Conservation (phyloP, 768 basidiomycete species). For the Dendrothele bispora region DNA sequence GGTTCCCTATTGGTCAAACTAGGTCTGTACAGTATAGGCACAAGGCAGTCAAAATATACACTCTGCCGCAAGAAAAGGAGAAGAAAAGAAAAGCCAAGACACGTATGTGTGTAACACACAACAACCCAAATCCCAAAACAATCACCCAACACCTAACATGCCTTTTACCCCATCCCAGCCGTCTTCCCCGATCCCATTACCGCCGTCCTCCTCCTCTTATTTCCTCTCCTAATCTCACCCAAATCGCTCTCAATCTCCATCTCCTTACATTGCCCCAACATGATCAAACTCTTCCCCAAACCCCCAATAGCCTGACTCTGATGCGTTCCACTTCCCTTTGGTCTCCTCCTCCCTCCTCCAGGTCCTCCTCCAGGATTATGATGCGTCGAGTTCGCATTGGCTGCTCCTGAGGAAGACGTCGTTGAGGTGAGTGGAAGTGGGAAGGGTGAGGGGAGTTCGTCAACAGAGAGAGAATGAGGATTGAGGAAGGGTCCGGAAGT, state of each 20-base stretch:
- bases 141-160: too few relatives aligned
- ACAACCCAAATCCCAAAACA: too few relatives aligned
- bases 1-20: too few relatives aligned
- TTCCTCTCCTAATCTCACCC: conserved; percentile 75
- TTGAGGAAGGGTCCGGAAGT: conserved; percentile 72
- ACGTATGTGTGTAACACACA: too few relatives aligned
- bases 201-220: conserved; percentile 56
- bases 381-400: conserved; percentile 27
- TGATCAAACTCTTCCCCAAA: conserved; percentile 68
- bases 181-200: conserved; percentile 20
- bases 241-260: conserved; percentile 73
- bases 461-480: conserved; percentile 82
- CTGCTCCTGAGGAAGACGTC: conserved; percentile 32
- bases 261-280: conserved; percentile 61
- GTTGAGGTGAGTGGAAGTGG: conserved; percentile 69
- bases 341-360: conserved; percentile 46
- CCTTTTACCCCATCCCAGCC: too few relatives aligned
- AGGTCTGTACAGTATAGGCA: too few relatives aligned
- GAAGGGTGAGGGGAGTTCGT: conserved; percentile 86
- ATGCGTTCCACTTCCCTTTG: conserved; percentile 55
- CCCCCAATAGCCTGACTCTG: conserved; percentile 62
- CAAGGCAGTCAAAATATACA: too few relatives aligned
- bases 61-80: too few relatives aligned
- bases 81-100: too few relatives aligned
- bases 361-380: conserved; percentile 31